phyloP scores from a whole-genome alignment of 2,329 filamentous ascomycete species.

The Cordyceps cateniannulata region DNA sequence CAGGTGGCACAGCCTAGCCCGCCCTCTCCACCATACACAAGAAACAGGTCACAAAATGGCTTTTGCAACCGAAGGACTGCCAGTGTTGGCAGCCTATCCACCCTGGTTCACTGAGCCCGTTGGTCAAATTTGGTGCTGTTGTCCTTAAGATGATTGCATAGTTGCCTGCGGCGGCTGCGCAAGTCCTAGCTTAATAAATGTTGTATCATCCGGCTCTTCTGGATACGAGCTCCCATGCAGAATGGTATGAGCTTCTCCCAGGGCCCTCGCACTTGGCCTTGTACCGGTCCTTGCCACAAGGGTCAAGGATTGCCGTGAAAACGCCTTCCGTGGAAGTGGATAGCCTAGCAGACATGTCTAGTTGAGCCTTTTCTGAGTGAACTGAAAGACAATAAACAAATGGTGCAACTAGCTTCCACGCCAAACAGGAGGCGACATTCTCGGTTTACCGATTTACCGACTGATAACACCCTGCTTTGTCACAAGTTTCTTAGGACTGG shows the following conservation, averaged over 20 bases:
- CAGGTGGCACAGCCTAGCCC: slow-evolving; percentile 9
- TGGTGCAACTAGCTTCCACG: not conserved
- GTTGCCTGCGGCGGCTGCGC: not conserved
- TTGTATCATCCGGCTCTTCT: not conserved
- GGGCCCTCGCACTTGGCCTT: not conserved
- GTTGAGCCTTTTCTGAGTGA: not conserved
- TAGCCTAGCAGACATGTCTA: not conserved
- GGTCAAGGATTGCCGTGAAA: not conserved
- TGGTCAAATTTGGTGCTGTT: not conserved
- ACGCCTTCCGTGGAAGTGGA: not conserved
- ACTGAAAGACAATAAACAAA: not conserved
- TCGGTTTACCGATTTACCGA: not conserved
- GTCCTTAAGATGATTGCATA: not conserved
- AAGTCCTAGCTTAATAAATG: not conserved
- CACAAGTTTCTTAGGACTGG: not conserved
- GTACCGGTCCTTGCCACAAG: not conserved
- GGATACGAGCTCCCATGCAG: not conserved
- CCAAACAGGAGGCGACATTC: not conserved
- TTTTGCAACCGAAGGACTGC: not conserved
- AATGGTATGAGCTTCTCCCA: not conserved
- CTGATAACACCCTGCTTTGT: not conserved
- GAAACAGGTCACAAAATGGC: not conserved
- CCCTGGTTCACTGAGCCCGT: not conserved
- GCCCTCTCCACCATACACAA: not conserved
- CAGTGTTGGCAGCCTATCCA: not conserved